Base-by-base conservation (phyloP, 2,329 filamentous ascomycete genomes). In the Stagonosporopsis chrysanthemi region DNA sequence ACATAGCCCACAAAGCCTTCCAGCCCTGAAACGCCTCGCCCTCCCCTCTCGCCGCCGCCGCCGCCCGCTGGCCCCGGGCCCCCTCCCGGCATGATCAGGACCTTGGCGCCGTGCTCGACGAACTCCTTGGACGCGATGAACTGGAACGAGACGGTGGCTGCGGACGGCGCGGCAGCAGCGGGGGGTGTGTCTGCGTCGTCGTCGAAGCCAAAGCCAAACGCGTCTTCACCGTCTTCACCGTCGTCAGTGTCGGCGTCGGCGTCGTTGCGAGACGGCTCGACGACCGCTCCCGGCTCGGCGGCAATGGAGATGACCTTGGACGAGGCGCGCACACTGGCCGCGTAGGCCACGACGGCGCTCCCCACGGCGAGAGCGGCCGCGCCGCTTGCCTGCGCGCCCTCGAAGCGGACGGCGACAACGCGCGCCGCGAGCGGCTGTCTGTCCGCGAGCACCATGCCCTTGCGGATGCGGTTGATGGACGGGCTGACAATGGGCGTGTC, bases 251-350 rank as follows among this genome's bases (percentile, higher is more conserved):
- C 19, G 19, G 19, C 62, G n/a, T 38, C n/a, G 33, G 67, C 62
- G 12, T 61, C 61, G 56, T 64, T 23, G 7, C 71, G 66, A 29
- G 64, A 63, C 52, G 65, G 68, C 24, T 40, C 23, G 6, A 14
- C 22, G 1, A 26, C 4, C 8, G 15, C 4, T 2, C 22, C 23
- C 14, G 38, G 39, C 72, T 67, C 67, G 1, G 60, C 15, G 7
- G 67, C 64, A 14, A 77, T 81, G 29, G 84, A 83, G 24, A 90
- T 73, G 1, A 98, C 86, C 58, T 89, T 88, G 0, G 92, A 93
- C 0, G 90, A 87, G 1, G 92, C 90, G 8, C 94, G 85, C 14
- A 98, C 88, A 70, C 92, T 97, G 17, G 91, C 92, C 38, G 93
- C 86, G 70, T 97, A 98, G 0, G 94, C 85, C 28, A 96, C 92